phyloP scores from a whole-genome alignment of 192 early-diverging fungal genomes.

The Coemansia sp. region DNA sequence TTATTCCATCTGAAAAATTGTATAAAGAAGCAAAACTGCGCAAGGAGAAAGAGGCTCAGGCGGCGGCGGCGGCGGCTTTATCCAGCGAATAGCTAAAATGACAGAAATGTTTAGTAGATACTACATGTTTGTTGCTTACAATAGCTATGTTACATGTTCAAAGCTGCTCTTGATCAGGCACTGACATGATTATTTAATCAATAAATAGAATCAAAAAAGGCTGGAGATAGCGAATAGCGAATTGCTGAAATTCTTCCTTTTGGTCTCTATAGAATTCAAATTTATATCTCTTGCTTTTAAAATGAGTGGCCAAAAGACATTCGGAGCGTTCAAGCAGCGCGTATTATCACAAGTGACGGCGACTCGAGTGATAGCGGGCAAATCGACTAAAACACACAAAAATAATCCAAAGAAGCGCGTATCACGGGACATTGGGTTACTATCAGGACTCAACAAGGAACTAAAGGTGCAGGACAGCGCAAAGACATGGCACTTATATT shows the following conservation, averaged over 20 bases:
- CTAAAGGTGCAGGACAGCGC: background rate
- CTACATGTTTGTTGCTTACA: too few relatives aligned
- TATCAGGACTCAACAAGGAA: background rate
- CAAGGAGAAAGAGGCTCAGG: background rate
- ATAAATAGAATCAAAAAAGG: background rate
- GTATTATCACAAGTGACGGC: background rate
- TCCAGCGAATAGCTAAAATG: background rate
- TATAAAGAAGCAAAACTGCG: background rate
- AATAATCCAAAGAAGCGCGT: background rate
- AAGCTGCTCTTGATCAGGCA: too few relatives aligned
- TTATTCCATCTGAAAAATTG: background rate
- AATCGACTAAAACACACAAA: background rate
- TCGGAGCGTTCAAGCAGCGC: slow-evolving; percentile 4
- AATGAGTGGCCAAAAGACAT: background rate
- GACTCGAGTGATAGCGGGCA: too few relatives aligned
- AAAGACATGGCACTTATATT: background rate
- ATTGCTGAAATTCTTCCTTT: background rate
- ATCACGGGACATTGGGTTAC: background rate
- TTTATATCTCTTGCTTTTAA: background rate
- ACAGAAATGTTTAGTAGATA: background rate
- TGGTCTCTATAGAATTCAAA: background rate
- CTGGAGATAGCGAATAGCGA: background rate
- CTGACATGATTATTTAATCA: background rate
- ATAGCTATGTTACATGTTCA: background rate
- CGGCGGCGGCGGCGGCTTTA: background rate